phyloP scores from a whole-genome alignment of 495 filamentous ascomycete species.

The Penicillium turbatum region DNA sequence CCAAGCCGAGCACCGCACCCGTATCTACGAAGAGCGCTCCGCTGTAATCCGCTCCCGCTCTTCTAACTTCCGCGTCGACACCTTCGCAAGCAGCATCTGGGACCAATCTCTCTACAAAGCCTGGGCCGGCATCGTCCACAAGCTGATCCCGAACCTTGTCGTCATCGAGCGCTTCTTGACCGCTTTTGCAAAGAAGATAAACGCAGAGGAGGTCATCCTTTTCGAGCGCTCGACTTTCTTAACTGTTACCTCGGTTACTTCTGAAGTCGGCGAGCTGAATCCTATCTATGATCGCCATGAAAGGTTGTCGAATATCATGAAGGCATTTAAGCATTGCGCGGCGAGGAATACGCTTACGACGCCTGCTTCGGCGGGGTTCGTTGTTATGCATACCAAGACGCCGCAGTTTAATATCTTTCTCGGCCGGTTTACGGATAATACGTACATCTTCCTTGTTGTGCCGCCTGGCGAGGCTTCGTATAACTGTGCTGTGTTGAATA shows the following conservation, averaged over 20 bases:
- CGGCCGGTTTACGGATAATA: conserved; percentile 90
- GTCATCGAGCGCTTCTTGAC: conserved; percentile 80
- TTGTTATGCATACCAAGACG: conserved; percentile 64
- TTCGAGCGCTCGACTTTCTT: conserved; percentile 96
- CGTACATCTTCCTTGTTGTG: conserved; percentile 86
- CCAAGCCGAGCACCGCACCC: conserved; percentile 66
- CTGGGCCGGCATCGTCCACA: conserved; percentile 96
- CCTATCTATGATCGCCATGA: conserved; percentile 91
- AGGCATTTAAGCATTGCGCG: conserved; percentile 87
- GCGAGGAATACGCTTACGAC: conserved; percentile 52
- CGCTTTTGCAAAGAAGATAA: conserved; percentile 72
- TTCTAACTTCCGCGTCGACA: conserved; percentile 62
- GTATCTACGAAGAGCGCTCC: conserved; percentile 75
- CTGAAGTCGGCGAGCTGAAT: conserved; percentile 66
- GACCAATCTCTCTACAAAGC: conserved; percentile 97
- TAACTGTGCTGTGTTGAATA: conserved; percentile 85
- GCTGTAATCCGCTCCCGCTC: conserved; percentile 68
- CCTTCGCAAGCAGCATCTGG: conserved; percentile 96
- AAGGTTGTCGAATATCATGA: conserved; percentile 92
- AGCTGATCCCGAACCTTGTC: conserved; percentile 87
- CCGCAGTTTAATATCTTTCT: conserved; percentile 86
- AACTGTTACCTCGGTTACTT: conserved; percentile 81
- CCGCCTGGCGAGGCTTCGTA: conserved; percentile 83
- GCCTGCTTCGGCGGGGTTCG: conserved; percentile 53
- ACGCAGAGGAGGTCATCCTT: conserved; percentile 89